phyloP scores from a whole-genome alignment of 352 stramenopile genomes.

The Pseudoperonospora humuli region DNA sequence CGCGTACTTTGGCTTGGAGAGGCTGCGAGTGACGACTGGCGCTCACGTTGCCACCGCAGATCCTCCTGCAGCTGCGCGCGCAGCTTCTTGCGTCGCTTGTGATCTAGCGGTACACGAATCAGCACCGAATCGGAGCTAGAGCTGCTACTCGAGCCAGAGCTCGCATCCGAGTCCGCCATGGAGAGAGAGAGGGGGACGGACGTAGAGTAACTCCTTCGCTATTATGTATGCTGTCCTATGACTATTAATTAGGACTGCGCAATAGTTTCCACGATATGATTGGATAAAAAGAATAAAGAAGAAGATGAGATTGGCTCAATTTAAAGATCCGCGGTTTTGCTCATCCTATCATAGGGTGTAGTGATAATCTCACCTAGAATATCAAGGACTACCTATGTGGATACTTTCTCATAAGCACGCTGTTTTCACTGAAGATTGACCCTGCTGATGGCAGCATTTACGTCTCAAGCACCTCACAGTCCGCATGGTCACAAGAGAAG shows the following conservation, averaged over 20 bases:
- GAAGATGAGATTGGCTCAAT: background rate
- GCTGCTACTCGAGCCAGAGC: conserved; percentile 49
- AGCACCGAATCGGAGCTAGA: conserved; percentile 71
- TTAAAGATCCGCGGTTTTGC: conserved; percentile 6
- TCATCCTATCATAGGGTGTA: no score
- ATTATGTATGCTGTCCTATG: background rate
- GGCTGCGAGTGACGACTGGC: conserved; percentile 1
- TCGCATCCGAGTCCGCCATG: conserved; percentile 30
- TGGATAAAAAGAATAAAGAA: background rate
- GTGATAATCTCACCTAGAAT: no score
- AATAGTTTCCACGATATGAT: background rate
- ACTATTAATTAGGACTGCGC: background rate
- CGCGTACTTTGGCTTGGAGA: background rate
- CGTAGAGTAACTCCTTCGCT: background rate
- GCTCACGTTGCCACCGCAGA: conserved; percentile 19
- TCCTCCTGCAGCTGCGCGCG: conserved; percentile 40
- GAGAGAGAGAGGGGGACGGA: background rate
- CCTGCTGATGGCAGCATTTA: no score
- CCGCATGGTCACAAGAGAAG: no score
- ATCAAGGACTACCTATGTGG: no score
- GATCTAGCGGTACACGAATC: conserved; percentile 57
- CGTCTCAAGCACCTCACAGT: no score
- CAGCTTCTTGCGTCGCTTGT: conserved; percentile 55
- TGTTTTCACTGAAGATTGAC: no score
- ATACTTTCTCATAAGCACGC: no score